phyloP scores from a whole-genome alignment of 345 rosid genomes.

The Euphorbia lathyris region DNA sequence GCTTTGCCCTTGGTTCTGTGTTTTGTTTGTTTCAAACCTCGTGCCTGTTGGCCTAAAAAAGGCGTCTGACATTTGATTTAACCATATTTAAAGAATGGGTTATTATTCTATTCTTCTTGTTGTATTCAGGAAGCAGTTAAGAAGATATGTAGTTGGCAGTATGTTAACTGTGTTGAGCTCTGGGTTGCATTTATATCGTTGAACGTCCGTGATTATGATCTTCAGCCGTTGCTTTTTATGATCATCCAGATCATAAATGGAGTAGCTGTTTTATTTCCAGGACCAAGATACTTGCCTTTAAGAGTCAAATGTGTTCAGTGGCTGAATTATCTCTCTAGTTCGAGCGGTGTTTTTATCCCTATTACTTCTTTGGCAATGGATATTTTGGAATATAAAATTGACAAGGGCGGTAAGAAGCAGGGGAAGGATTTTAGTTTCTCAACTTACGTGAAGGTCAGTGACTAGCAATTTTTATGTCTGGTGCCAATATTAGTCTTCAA shows the following conservation, averaged over 20 bases:
- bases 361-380: slow-evolving; percentile 63
- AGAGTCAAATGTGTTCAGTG: slow-evolving; percentile 80
- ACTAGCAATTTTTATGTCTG: background rate
- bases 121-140: slow-evolving; percentile 72
- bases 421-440: slow-evolving; percentile 52
- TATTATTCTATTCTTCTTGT: slow-evolving; percentile 26
- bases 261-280: slow-evolving; percentile 66
- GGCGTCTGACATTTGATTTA: background rate
- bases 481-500: background rate
- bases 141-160: slow-evolving; percentile 81
- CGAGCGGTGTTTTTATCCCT: slow-evolving; percentile 76
- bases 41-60: slow-evolving; percentile 7
- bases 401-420: slow-evolving; percentile 52
- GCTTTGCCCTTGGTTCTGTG: slow-evolving; percentile 8
- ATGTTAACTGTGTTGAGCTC: slow-evolving; percentile 69
- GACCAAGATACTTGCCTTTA: slow-evolving; percentile 85
- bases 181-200: slow-evolving; percentile 74
- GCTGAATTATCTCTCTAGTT: slow-evolving; percentile 68
- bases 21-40: slow-evolving; percentile 7
- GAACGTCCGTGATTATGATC: slow-evolving; percentile 52
- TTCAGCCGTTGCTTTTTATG: slow-evolving; percentile 61
- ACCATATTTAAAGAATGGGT: background rate
- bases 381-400: slow-evolving; percentile 73
- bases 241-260: slow-evolving; percentile 80
- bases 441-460: slow-evolving; percentile 61